A percentile compares a stretch with the other conserved stretches of the same genome.
These are phyloP conservation scores for Fusarium sp. DNA, from an alignment of 2,329 filamentous ascomycete species.

Conservation along the genomic window DNA sequence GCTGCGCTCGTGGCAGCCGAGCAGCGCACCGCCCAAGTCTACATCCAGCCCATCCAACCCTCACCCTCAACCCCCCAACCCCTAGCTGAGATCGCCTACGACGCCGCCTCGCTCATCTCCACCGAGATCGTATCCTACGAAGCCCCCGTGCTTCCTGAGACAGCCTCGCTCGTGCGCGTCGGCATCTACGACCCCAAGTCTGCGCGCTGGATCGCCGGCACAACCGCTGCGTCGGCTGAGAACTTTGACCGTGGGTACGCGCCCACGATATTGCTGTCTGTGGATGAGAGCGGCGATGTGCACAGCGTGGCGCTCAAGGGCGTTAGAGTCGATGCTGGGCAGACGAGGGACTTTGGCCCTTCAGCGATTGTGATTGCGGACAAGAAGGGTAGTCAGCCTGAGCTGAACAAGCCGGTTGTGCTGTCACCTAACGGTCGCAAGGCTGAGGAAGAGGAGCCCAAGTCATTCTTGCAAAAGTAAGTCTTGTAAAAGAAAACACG, in stretches of 20 bases:
- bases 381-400: conserved; percentile 66
- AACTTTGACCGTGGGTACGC: conserved; percentile 74
- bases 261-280: conserved; percentile 67
- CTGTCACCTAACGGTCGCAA: conserved; percentile 71
- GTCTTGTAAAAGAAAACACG: conserved; percentile 44
- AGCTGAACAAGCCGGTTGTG: conserved; percentile 74
- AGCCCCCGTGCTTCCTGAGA: conserved; percentile 64
- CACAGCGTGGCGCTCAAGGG: conserved; percentile 67
- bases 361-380: conserved; percentile 66
- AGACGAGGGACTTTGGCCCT: conserved; percentile 75
- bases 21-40: conserved; percentile 64
- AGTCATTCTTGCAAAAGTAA: conserved; percentile 76
- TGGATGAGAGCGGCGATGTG: conserved; percentile 61
- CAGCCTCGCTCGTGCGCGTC: conserved; percentile 66
- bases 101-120: conserved; percentile 59
- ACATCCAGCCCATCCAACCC: conserved; percentile 64
- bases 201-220: conserved; percentile 65
- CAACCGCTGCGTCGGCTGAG: conserved; percentile 66
- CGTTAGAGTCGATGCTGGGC: conserved; percentile 72
- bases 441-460: conserved; percentile 68
- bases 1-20: conserved; percentile 57
- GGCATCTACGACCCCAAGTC: conserved; percentile 67
- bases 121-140: conserved; percentile 68
- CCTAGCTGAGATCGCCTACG: conserved; percentile 71
- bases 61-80: conserved; percentile 53